Percentiles rank a stretch among this genome's conserved stretches.
Conservation (phyloP, 2,329 filamentous ascomycete species). For the Diaporthe amygdali region DNA sequence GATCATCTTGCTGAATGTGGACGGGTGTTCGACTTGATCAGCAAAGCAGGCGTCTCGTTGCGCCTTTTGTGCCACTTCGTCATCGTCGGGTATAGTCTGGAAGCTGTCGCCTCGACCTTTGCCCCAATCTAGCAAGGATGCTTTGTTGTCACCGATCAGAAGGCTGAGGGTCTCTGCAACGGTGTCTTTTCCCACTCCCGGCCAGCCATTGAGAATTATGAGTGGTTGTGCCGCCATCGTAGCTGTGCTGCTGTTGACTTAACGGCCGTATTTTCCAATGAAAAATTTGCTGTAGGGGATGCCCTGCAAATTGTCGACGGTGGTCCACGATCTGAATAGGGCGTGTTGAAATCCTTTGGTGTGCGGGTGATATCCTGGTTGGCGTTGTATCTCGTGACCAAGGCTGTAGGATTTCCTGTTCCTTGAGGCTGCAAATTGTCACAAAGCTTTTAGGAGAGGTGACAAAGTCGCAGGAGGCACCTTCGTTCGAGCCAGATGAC, state of each 20-base stretch:
- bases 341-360: neutral
- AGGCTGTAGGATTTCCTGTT: neutral
- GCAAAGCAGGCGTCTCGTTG: conserved; percentile 31
- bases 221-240: conserved; percentile 28
- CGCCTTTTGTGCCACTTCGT: conserved; percentile 15
- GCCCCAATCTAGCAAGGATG: conserved; percentile 32
- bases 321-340: neutral
- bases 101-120: conserved; percentile 18
- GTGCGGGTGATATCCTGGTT: neutral
- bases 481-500: neutral
- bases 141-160: conserved; percentile 36
- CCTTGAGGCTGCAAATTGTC: neutral
- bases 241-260: neutral
- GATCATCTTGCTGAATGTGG: conserved; percentile 28
- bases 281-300: neutral
- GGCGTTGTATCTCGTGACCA: neutral
- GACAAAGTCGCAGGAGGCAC: neutral
- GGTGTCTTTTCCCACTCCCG: conserved; percentile 38
- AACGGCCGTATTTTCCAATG: neutral
- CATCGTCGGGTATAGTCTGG: conserved; percentile 7
- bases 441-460: neutral
- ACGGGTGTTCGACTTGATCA: conserved; percentile 30
- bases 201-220: conserved; percentile 41
- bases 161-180: conserved; percentile 38
- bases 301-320: neutral